Evolutionary conservation across 2,329 filamentous ascomycete genomes (phyloP).

Genomic region (Acephala macrosclerotiorum): DNA sequence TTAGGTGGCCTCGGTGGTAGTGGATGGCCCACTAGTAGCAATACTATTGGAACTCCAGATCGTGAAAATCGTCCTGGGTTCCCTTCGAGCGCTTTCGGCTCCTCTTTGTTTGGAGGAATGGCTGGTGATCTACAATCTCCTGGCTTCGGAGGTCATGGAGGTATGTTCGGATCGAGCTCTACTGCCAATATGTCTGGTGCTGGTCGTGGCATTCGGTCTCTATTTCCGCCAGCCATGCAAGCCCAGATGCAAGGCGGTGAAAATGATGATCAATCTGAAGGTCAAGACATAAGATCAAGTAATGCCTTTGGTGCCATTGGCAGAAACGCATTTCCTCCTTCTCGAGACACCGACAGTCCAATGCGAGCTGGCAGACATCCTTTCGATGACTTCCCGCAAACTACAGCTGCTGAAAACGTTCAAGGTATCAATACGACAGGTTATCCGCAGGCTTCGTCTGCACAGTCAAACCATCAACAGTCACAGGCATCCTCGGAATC

Average conservation of each 20-base stretch:
- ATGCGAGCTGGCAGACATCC: constrained; percentile 61
- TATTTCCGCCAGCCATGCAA: constrained; percentile 91
- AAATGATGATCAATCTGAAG: constrained; percentile 64
- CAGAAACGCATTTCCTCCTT: constrained; percentile 62
- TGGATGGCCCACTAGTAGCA: constrained; percentile 57
- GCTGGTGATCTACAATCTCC: constrained; percentile 82
- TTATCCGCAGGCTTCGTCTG: constrained; percentile 37
- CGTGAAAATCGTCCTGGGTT: constrained; percentile 63
- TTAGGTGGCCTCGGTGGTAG: constrained; percentile 51
- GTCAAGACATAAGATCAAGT: constrained; percentile 65
- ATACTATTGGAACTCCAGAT: constrained; percentile 72
- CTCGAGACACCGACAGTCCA: constrained; percentile 66
- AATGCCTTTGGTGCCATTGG: constrained; percentile 74
- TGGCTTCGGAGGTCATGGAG: constrained; percentile 70
- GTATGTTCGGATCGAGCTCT: constrained; percentile 72
- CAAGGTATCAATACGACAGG: constrained; percentile 37
- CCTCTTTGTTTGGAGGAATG: constrained; percentile 76
- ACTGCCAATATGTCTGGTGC: constrained; percentile 59
- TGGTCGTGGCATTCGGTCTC: constrained; percentile 77
- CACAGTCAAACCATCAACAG: constrained; percentile 42
- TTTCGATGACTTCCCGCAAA: constrained; percentile 57
- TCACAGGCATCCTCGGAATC: constrained; percentile 51
- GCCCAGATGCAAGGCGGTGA: constrained; percentile 84
- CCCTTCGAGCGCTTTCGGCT: constrained; percentile 69
- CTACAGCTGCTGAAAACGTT: constrained; percentile 37